phyloP scores from a whole-genome alignment of 305 asterid genomes.

The Lippia alba region DNA sequence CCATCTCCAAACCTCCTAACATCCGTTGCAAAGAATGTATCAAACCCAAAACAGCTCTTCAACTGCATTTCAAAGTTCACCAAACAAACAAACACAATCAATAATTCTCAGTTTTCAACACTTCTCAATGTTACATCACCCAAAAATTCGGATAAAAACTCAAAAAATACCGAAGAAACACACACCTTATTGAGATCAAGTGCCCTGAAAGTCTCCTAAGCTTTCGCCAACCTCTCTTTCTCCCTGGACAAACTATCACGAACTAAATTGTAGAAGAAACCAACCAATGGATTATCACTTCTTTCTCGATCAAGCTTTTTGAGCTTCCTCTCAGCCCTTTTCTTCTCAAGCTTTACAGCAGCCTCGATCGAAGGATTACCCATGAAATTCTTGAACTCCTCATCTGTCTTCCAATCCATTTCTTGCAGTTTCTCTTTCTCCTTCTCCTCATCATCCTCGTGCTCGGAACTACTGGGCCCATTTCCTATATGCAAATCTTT shows the following conservation, averaged over 20 bases:
- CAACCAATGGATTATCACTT: constrained; percentile 66
- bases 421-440: constrained; percentile 70
- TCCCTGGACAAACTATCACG: constrained; percentile 73
- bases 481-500: constrained; percentile 37
- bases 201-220: constrained; percentile 80
- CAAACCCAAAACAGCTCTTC: constrained; percentile 84
- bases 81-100: constrained; percentile 21
- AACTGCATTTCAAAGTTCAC: constrained; percentile 54
- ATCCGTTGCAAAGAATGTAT: constrained; percentile 82
- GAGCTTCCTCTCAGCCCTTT: constrained; percentile 81
- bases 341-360: constrained; percentile 94
- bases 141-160: background rate
- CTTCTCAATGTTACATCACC: background rate
- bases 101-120: background rate
- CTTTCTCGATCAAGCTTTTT: constrained; percentile 74
- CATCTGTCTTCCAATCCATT: constrained; percentile 90
- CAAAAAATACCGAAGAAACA: background rate
- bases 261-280: constrained; percentile 55
- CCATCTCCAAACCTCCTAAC: constrained; percentile 96
- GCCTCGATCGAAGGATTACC: constrained; percentile 97
- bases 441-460: constrained; percentile 34
- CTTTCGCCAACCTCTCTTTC: constrained; percentile 78
- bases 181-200: constrained; percentile 93
- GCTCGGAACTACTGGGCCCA: constrained; percentile 33
- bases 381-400: constrained; percentile 91